Conservation (phyloP, 768 basidiomycete genomes). For the Termitomyces bulborhizus region DNA sequence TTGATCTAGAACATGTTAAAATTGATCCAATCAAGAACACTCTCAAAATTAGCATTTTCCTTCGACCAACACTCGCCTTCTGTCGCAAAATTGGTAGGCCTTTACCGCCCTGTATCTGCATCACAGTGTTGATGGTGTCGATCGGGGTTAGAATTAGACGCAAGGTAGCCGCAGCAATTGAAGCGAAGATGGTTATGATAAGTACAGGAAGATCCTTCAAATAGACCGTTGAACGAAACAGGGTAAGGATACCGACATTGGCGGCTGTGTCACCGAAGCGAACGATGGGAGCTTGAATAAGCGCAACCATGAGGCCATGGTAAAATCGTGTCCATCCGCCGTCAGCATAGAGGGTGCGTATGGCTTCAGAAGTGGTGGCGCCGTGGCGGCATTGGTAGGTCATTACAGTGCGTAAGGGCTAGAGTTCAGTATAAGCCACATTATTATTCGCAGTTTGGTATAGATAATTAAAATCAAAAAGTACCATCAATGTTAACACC, state of each 20-base stretch:
- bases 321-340: constrained; percentile 85
- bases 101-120: constrained; percentile 81
- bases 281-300: constrained; percentile 76
- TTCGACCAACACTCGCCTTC: constrained; percentile 37
- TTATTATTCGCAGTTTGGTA: neutral
- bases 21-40: neutral
- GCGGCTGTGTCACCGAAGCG: constrained; percentile 96
- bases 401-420: constrained; percentile 92
- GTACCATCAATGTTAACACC: constrained; percentile 79
- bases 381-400: constrained; percentile 94
- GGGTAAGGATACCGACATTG: constrained; percentile 85
- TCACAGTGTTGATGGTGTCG: constrained; percentile 91
- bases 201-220: constrained; percentile 55
- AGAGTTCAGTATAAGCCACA: neutral
- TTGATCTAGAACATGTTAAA: constrained; percentile 41
- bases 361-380: constrained; percentile 59
- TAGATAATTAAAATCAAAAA: neutral
- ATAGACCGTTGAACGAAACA: constrained; percentile 71
- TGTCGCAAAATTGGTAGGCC: constrained; percentile 62
- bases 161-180: constrained; percentile 73
- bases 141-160: constrained; percentile 89
- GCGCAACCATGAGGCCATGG: constrained; percentile 78
- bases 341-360: constrained; percentile 61
- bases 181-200: constrained; percentile 76
- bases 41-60: neutral